Conservation (phyloP, 805 yeast species). For the Metschnikowia koreensis region DNA sequence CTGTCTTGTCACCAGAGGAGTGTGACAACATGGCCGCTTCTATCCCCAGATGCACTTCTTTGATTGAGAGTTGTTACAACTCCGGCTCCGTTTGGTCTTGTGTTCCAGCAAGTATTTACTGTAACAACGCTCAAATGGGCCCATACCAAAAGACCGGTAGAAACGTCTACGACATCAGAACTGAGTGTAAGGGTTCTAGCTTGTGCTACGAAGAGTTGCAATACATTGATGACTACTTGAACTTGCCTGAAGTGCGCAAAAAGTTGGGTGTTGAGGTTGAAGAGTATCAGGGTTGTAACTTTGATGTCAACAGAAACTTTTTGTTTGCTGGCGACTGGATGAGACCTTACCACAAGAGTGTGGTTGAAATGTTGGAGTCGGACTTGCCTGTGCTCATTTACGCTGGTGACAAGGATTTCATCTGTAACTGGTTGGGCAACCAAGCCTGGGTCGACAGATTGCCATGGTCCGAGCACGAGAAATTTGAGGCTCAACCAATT, state of each 20-base stretch:
- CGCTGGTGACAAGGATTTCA: conserved; percentile 93
- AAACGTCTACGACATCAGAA: conserved; percentile 89
- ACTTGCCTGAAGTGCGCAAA: conserved; percentile 68
- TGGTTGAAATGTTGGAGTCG: conserved; percentile 57
- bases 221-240: conserved; percentile 75
- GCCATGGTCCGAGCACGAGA: conserved; percentile 26
- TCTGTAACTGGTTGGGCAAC: conserved; percentile 92
- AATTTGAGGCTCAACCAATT: conserved; percentile 43
- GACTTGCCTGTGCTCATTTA: conserved; percentile 79
- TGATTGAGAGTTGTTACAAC: conserved; percentile 77
- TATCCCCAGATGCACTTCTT: conserved; percentile 71
- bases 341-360: conserved; percentile 81
- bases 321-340: conserved; percentile 87
- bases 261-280: conserved; percentile 92
- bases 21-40: conserved; percentile 63
- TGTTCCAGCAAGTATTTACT: conserved; percentile 87
- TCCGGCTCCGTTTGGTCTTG: conserved; percentile 77
- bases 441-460: conserved; percentile 69
- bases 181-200: conserved; percentile 61
- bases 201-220: conserved; percentile 80
- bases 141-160: conserved; percentile 62
- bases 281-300: conserved; percentile 70
- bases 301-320: conserved; percentile 76
- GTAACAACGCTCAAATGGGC: conserved; percentile 78
- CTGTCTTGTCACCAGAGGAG: conserved; percentile 66